phyloP scores from a whole-genome alignment of 495 filamentous ascomycete genomes.

The Hypoxylon lienhwacheense region DNA sequence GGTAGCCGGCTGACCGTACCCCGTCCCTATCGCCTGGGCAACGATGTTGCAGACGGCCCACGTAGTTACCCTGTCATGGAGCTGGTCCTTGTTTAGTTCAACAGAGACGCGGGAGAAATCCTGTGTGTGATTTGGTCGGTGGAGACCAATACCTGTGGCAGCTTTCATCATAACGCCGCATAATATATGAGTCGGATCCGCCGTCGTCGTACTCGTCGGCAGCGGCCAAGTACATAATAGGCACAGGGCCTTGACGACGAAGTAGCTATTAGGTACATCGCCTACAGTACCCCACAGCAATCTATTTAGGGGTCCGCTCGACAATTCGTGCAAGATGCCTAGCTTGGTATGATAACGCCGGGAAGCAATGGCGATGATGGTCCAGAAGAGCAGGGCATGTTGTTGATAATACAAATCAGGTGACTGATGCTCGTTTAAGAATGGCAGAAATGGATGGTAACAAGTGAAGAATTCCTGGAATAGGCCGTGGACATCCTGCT shows the following conservation, averaged over 20 bases:
- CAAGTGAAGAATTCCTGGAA: constrained; percentile 80
- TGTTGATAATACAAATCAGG: constrained; percentile 76
- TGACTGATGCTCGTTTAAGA: constrained; percentile 69
- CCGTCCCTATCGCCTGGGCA: constrained; percentile 86
- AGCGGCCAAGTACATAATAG: constrained; percentile 90
- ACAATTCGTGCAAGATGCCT: constrained; percentile 66
- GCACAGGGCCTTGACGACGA: constrained; percentile 88
- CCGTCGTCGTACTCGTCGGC: constrained; percentile 80
- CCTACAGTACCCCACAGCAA: constrained; percentile 81
- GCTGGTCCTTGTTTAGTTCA: constrained; percentile 79
- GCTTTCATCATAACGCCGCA: constrained; percentile 92
- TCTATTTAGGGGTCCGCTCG: constrained; percentile 66
- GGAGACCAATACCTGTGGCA: constrained; percentile 86
- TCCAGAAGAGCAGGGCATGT: constrained; percentile 82
- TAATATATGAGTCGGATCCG: constrained; percentile 87
- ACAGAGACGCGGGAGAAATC: constrained; percentile 85
- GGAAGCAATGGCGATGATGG: constrained; percentile 78
- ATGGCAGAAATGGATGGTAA: constrained; percentile 85
- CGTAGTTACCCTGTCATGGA: constrained; percentile 81
- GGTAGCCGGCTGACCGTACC: constrained; percentile 87
- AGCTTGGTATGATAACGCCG: constrained; percentile 70
- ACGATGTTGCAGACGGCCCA: constrained; percentile 95
- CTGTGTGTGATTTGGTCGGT: constrained; percentile 85
- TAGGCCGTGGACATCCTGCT: constrained; percentile 71
- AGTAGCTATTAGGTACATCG: constrained; percentile 81